Evolutionary conservation across 805 yeast species (phyloP).

Genomic region (Suhomyces sp.): DNA sequence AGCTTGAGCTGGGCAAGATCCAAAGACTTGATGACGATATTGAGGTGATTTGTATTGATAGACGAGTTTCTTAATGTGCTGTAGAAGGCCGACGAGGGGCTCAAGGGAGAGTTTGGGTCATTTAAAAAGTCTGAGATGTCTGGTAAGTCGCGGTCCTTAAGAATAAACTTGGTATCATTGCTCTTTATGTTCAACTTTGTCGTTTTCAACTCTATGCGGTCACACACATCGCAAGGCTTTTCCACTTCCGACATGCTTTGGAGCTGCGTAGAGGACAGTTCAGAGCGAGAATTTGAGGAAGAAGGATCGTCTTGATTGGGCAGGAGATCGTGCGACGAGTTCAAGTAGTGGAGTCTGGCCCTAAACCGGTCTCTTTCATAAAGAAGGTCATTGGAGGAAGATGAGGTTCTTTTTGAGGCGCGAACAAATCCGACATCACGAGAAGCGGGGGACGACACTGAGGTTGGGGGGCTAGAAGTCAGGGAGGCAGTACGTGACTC

Average conservation of each 20-base stretch:
- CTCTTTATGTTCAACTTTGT: conserved; percentile 27
- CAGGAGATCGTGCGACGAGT: conserved; percentile 12
- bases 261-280: conserved; percentile 1
- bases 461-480: neutral
- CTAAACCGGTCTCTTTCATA: conserved; percentile 42
- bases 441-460: neutral
- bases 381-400: conserved; percentile 37
- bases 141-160: neutral
- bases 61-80: neutral
- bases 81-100: conserved; percentile 1
- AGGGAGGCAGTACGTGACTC: neutral
- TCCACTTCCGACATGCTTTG: neutral
- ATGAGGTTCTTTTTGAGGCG: conserved; percentile 33
- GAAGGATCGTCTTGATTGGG: neutral
- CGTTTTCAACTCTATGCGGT: conserved; percentile 35
- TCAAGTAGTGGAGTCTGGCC: conserved; percentile 36
- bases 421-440: neutral
- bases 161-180: neutral
- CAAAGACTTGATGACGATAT: conserved; percentile 13
- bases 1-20: conserved; percentile 7
- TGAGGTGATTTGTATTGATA: neutral
- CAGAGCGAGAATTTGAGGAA: neutral
- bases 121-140: neutral
- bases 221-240: conserved; percentile 32
- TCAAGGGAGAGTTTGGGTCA: conserved; percentile 1